Conservation (phyloP, 495 filamentous ascomycete genomes). For the Entonaema liquescens region DNA sequence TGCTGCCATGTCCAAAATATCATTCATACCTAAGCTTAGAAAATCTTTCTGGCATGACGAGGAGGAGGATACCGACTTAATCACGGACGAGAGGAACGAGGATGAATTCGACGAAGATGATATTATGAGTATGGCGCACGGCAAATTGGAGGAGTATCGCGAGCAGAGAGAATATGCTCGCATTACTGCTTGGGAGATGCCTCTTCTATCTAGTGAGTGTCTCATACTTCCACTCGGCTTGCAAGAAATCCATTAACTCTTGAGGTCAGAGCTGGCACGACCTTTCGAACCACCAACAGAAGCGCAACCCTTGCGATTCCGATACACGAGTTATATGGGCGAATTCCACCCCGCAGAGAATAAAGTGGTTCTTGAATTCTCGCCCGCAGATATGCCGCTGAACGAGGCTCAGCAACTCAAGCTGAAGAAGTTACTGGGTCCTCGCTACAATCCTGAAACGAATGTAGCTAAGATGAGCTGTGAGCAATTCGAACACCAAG, state of each 20-base stretch:
- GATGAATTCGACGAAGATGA: slow-evolving; percentile 73
- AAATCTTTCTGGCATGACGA: slow-evolving; percentile 53
- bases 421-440: slow-evolving; percentile 84
- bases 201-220: slow-evolving; percentile 79
- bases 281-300: slow-evolving; percentile 76
- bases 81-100: slow-evolving; percentile 51
- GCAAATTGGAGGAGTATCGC: slow-evolving; percentile 86
- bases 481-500: slow-evolving; percentile 84
- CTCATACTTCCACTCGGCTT: not conserved
- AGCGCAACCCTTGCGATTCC: slow-evolving; percentile 80
- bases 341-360: slow-evolving; percentile 89
- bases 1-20: slow-evolving; percentile 1
- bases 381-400: slow-evolving; percentile 71
- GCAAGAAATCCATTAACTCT: slow-evolving; percentile 40
- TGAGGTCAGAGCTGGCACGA: slow-evolving; percentile 73
- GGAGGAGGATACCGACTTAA: slow-evolving; percentile 53
- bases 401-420: slow-evolving; percentile 74
- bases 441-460: slow-evolving; percentile 89
- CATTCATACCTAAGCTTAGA: slow-evolving; percentile 7
- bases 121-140: slow-evolving; percentile 80
- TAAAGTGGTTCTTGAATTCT: slow-evolving; percentile 94
- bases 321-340: slow-evolving; percentile 97
- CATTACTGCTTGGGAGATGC: slow-evolving; percentile 95
- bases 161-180: slow-evolving; percentile 90
- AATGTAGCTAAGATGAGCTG: slow-evolving; percentile 89